Conservation (phyloP, 176 grass and related monocot species). For the Aegilops umbellulata region DNA sequence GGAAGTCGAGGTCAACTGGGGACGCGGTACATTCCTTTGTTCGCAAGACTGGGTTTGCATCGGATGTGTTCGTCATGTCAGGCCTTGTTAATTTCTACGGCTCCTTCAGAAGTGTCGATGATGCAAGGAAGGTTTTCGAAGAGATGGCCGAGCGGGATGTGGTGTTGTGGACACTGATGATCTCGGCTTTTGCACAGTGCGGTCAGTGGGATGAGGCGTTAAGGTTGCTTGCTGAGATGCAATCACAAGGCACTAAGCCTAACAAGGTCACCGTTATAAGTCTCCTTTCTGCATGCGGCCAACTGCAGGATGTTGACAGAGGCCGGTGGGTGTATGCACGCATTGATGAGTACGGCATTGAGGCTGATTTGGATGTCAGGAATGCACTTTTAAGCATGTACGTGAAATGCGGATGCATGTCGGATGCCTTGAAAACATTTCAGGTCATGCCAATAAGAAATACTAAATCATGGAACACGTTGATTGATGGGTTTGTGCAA, state of each 20-base stretch:
- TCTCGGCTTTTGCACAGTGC: slow-evolving; percentile 54
- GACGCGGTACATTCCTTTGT: slow-evolving; percentile 47
- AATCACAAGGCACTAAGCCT: slow-evolving; percentile 36
- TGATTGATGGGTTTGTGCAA: slow-evolving; percentile 67
- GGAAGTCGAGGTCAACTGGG: slow-evolving; percentile 14
- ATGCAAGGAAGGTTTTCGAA: slow-evolving; percentile 60
- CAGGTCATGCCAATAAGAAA: slow-evolving; percentile 42
- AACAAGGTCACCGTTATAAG: slow-evolving; percentile 70
- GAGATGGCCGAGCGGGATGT: slow-evolving; percentile 73
- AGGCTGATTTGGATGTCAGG: slow-evolving; percentile 44
- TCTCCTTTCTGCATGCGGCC: slow-evolving; percentile 62
- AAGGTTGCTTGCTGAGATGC: slow-evolving; percentile 60
- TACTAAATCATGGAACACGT: slow-evolving; percentile 65
- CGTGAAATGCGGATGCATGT: slow-evolving; percentile 44
- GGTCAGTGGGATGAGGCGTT: slow-evolving; percentile 45
- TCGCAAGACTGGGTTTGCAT: slow-evolving; percentile 48
- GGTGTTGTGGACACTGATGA: slow-evolving; percentile 82
- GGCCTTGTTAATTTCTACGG: slow-evolving; percentile 56
- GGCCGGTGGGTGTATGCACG: slow-evolving; percentile 56
- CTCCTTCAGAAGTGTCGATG: slow-evolving; percentile 12
- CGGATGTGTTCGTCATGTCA: slow-evolving; percentile 67
- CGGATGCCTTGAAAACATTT: slow-evolving; percentile 55
- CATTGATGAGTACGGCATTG: slow-evolving; percentile 47
- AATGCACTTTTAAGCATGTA: slow-evolving; percentile 72
- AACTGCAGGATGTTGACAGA: slow-evolving; percentile 29